Percentiles rank a stretch among this genome's conserved stretches.
Evolutionary conservation across 2,329 filamentous ascomycete genomes (phyloP).

Genomic region (Claviceps capensis): DNA sequence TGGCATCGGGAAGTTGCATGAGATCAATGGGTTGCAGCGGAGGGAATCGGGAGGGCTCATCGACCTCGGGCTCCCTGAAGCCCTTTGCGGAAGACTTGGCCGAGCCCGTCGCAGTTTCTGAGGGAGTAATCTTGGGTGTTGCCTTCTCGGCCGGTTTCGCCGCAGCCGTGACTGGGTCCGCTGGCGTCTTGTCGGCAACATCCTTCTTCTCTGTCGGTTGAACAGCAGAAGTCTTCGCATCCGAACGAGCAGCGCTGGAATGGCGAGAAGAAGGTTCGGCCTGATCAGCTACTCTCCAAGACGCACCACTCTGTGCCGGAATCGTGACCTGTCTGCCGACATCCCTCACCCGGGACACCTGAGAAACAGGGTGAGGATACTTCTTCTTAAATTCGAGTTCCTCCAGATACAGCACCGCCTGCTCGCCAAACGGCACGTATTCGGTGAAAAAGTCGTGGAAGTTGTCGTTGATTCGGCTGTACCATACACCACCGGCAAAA

Average conservation of each 20-base stretch:
- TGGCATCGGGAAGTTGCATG: conserved; percentile 58
- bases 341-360: conserved; percentile 34
- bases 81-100: conserved; percentile 17
- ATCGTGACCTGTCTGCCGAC: conserved; percentile 65
- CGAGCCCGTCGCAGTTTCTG: conserved; percentile 11
- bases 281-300: conserved; percentile 60
- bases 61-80: conserved; percentile 46
- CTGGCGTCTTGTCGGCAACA: conserved; percentile 14
- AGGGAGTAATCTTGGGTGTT: conserved; percentile 8
- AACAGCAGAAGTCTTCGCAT: conserved; percentile 13
- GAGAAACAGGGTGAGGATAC: conserved; percentile 43
- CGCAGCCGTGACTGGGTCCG: conserved; percentile 12
- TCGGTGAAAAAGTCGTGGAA: conserved; percentile 99
- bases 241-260: conserved; percentile 36
- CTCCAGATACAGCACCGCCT: conserved; percentile 88
- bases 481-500: conserved; percentile 82
- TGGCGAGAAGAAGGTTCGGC: conserved; percentile 44
- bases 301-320: conserved; percentile 72
- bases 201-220: conserved; percentile 18
- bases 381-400: conserved; percentile 85
- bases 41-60: conserved; percentile 50
- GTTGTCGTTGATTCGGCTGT: conserved; percentile 86
- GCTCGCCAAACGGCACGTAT: conserved; percentile 88
- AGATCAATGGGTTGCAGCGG: conserved; percentile 63
- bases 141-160: conserved; percentile 21